Evolutionary conservation across 768 basidiomycete species (phyloP).

Genomic region (Suillus sp.): DNA sequence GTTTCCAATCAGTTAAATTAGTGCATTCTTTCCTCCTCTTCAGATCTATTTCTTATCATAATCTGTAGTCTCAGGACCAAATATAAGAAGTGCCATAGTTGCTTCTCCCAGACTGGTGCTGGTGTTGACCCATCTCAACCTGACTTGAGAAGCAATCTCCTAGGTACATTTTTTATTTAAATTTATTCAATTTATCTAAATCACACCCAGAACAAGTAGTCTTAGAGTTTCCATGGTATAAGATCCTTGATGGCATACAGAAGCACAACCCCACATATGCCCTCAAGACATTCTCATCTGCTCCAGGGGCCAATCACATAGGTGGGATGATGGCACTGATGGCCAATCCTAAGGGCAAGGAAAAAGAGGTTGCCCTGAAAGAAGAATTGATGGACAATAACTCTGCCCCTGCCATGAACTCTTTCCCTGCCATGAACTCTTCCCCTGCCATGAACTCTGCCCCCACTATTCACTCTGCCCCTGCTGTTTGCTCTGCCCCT

Average conservation of each 20-base stretch:
- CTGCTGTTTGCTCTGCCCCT: no score
- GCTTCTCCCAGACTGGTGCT: not conserved
- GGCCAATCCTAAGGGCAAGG: not conserved
- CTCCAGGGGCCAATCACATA: not conserved
- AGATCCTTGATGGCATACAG: no score
- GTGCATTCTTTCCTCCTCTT: not conserved
- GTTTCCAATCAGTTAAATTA: not conserved
- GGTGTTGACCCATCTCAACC: not conserved
- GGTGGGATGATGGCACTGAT: not conserved
- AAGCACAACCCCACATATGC: not conserved
- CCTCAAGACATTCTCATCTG: not conserved
- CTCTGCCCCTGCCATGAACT: not conserved
- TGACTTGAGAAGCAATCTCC: no score
- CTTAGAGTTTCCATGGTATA: no score
- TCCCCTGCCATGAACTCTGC: not conserved
- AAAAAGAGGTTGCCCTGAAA: not conserved
- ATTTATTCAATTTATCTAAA: no score
- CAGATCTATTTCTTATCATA: not conserved
- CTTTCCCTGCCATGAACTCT: not conserved
- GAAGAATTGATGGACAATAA: conserved; percentile 20
- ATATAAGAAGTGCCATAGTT: not conserved
- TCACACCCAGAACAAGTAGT: no score
- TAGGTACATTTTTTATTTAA: no score
- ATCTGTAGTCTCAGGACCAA: not conserved
- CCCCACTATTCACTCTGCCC: not conserved